Percentiles rank a stretch among this genome's conserved stretches.
phyloP scores from a whole-genome alignment of 75 land plant species.

The Selaginella tamariscina region DNA sequence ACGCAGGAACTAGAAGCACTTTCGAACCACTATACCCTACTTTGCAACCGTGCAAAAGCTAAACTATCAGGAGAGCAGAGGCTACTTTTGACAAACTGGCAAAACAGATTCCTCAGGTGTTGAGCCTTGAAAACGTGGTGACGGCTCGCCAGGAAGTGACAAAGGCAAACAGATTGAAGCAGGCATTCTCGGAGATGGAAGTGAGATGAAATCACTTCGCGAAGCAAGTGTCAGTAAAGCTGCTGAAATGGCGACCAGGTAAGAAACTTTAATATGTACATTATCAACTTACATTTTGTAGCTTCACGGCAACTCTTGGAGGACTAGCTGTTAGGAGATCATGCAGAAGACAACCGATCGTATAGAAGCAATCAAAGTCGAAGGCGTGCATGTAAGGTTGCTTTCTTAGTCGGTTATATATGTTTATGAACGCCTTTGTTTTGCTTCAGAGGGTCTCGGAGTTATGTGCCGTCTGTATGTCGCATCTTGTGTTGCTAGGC shows the following conservation, averaged over 20 bases:
- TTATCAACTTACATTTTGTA: constrained; percentile 10
- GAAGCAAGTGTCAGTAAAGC: constrained; percentile 88
- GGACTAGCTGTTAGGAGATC: constrained; percentile 64
- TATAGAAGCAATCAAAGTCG: constrained; percentile 72
- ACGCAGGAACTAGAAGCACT: constrained; percentile 84
- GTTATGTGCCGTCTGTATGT: constrained; percentile 71
- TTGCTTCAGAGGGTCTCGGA: constrained; percentile 80
- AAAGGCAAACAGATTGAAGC: constrained; percentile 84
- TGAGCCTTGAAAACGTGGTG: constrained; percentile 38
- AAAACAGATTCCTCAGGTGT: constrained; percentile 66
- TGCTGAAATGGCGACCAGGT: constrained; percentile 98
- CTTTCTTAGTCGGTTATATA: not conserved
- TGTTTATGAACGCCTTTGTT: not conserved
- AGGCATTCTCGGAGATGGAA: constrained; percentile 24
- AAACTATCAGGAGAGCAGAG: constrained; percentile 70
- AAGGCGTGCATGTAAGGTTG: constrained; percentile 80
- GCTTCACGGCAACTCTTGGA: constrained; percentile 70
- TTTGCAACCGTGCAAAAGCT: constrained; percentile 73
- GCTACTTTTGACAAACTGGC: constrained; percentile 57
- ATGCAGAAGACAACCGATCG: constrained; percentile 66
- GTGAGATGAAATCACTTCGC: constrained; percentile 61
- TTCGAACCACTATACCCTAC: constrained; percentile 66
- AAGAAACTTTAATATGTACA: constrained; percentile 13
- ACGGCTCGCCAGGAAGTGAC: constrained; percentile 30
- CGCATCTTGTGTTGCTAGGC: constrained; percentile 72